These are phyloP conservation scores for Senna tora DNA, from an alignment of 306 rosid genomes.

Conservation along the genomic window DNA sequence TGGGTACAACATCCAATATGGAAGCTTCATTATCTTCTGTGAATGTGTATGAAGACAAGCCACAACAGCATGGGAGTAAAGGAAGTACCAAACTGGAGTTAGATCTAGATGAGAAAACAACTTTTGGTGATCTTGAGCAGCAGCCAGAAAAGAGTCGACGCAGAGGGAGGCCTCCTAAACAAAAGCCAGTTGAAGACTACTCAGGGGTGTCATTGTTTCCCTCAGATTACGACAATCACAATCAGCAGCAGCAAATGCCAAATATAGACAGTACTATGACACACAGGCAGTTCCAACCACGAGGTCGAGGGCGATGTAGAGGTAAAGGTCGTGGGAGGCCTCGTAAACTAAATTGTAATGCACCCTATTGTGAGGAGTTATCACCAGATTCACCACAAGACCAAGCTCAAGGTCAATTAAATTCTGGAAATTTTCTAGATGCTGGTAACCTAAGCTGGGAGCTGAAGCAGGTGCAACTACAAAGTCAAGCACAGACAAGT, in stretches of 20 bases:
- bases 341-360: background rate
- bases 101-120: background rate
- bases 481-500: background rate
- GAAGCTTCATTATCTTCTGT: slow-evolving; percentile 15
- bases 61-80: background rate
- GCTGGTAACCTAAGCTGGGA: slow-evolving; percentile 11
- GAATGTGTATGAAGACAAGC: background rate
- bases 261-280: slow-evolving; percentile 1
- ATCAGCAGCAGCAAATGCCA: slow-evolving; percentile 8
- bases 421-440: slow-evolving; percentile 9
- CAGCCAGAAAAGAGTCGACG: background rate
- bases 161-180: slow-evolving; percentile 33
- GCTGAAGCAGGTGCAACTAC: background rate
- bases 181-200: background rate
- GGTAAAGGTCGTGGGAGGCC: slow-evolving; percentile 30
- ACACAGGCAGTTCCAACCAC: background rate
- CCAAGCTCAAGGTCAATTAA: slow-evolving; percentile 30
- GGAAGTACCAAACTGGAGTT: background rate
- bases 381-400: background rate
- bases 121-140: background rate
- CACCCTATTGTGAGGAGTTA: background rate
- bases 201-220: slow-evolving; percentile 1
- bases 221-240: slow-evolving; percentile 10
- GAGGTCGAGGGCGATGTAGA: background rate
- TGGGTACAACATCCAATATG: slow-evolving; percentile 3